Base-by-base conservation (phyloP, 495 filamentous ascomycete species). In the Letharia lupina region DNA sequence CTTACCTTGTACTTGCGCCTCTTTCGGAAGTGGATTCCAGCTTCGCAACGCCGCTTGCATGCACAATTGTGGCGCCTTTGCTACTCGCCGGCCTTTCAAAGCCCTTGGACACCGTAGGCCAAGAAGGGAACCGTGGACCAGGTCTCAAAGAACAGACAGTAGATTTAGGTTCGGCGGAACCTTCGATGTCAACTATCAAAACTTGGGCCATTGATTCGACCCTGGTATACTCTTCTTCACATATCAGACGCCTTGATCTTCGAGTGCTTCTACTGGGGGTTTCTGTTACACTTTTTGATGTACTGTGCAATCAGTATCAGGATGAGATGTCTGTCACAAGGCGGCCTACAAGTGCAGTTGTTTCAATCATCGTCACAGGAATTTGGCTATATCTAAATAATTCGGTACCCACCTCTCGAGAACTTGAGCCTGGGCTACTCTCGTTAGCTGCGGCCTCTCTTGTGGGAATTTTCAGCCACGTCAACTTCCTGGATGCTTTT, bases 401-500 rank as follows among this genome's bases (percentile, higher is more conserved):
- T 16, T 3, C 4, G 16, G 16, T 57, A 37, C 54, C 54, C 10
- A 57, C 1, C 37, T 57, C 33, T 37, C 31, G 54, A 37, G 54
- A 57, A 4, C 2, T 57, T 20, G 33, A 37, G 33, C 54, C 54
- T 20, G 54, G 54, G 1, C 6, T 57, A 9, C 54, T 57, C 4
- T 20, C 1, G 33, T 57, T 57, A 20, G 33, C 54, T 37, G 7
- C 54, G 15, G 28, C 20, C 16, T 33, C 54, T 57, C 54, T 57
- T 15, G 54, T 57, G 16, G 33, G 31, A 0, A 57, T 57, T 20
- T 57, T 57, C 33, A 57, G 54, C 33, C 54, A 37, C 33, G 31
- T 57, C 54, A 37, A 57, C 3, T 57, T 57, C 54, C 31, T 57
- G 13, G 54, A 37, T 37, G 54, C 33, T 37, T 57, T 57, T 57